phyloP scores from a whole-genome alignment of 2,329 filamentous ascomycete species.

The Fusarium torreyae region DNA sequence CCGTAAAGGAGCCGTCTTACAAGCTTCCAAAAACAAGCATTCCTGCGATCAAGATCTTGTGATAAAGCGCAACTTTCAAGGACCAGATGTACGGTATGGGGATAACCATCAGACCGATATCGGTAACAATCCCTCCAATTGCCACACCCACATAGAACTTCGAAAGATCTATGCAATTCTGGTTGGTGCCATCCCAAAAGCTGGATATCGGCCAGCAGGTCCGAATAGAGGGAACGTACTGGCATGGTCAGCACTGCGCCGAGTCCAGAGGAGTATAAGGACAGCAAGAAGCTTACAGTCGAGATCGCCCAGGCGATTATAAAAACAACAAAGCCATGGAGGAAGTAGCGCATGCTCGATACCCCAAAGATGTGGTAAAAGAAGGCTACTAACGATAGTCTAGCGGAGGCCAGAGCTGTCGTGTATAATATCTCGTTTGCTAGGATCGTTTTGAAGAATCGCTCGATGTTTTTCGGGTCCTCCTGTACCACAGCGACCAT shows the following conservation, averaged over 20 bases:
- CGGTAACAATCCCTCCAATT: conserved; percentile 15
- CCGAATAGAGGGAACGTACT: conserved; percentile 22
- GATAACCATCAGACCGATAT: conserved; percentile 8
- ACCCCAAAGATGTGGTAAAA: conserved; percentile 7
- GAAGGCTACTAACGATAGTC: conserved; percentile 4
- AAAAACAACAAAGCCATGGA: conserved; percentile 1
- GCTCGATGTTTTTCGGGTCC: not conserved
- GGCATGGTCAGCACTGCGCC: not conserved
- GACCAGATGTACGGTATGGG: conserved; percentile 14
- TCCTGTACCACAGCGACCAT: not conserved
- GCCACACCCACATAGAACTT: conserved; percentile 23
- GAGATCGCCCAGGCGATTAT: conserved; percentile 20
- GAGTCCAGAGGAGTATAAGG: too few species aligned
- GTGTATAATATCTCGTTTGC: conserved; percentile 16
- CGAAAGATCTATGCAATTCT: conserved; percentile 20
- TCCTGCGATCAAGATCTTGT: conserved; percentile 11
- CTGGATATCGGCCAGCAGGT: conserved; percentile 14
- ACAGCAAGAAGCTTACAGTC: not conserved
- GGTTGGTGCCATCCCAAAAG: conserved; percentile 16
- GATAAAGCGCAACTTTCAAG: not conserved
- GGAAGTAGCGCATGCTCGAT: conserved; percentile 13
- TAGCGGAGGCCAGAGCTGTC: not conserved
- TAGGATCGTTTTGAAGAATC: conserved; percentile 8
- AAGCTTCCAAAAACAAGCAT: conserved; percentile 22
- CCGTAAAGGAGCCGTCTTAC: not conserved